Conservation (phyloP, 768 basidiomycete genomes). For the Dioszegia aurantiaca region DNA sequence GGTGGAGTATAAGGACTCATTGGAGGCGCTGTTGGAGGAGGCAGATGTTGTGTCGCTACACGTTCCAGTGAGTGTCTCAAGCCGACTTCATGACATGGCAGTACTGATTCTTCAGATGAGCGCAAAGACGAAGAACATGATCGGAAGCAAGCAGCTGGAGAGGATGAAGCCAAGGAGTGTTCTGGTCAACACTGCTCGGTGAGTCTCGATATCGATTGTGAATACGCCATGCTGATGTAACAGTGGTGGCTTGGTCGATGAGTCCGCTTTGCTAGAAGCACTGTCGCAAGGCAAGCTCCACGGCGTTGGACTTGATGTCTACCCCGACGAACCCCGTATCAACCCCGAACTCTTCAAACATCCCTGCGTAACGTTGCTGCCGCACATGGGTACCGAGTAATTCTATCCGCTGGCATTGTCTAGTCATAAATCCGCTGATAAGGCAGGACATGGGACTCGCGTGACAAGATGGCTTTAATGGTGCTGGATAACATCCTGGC, state of each 20-base stretch:
- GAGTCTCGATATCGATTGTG: conserved; percentile 45
- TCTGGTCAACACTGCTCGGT: conserved; percentile 72
- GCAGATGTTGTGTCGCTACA: conserved; percentile 84
- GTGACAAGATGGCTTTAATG: conserved; percentile 30
- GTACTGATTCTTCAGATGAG: conserved; percentile 53
- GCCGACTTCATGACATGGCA: not conserved
- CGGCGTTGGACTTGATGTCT: conserved; percentile 79
- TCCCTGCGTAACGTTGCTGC: conserved; percentile 75
- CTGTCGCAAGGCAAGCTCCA: conserved; percentile 80
- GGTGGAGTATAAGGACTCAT: conserved; percentile 63
- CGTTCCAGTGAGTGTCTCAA: conserved; percentile 57
- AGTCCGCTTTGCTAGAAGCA: conserved; percentile 76
- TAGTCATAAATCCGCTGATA: not conserved
- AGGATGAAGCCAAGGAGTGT: conserved; percentile 70
- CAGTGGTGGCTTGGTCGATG: conserved; percentile 75
- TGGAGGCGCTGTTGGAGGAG: conserved; percentile 64
- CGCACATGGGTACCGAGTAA: conserved; percentile 69
- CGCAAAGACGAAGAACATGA: conserved; percentile 66
- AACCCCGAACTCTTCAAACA: conserved; percentile 74
- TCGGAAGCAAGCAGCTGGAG: conserved; percentile 71
- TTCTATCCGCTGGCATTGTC: not conserved
- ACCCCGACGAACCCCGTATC: conserved; percentile 69
- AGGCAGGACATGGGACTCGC: conserved; percentile 22
- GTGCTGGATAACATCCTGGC: conserved; percentile 32
- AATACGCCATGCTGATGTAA: no score